Evolutionary conservation across 2,329 filamentous ascomycete genomes (phyloP), one percentile per base, ranked within the genome.

Genomic region (Mariannaea elegans): DNA sequence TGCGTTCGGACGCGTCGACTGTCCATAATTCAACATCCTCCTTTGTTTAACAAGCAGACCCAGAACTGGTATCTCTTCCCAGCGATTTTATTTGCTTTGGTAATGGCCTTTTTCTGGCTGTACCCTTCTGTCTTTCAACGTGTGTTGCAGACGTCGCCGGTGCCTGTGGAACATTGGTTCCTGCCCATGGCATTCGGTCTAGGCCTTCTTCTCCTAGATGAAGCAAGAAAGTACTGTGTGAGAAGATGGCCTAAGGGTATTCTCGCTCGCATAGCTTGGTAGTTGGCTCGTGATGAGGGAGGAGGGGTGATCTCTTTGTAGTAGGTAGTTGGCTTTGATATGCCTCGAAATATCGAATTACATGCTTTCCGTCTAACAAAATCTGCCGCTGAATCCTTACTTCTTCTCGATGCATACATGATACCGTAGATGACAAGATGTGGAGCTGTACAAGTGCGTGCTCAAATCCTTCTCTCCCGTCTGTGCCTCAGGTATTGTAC

Each of bases 141-240:
- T 1, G 81, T 85, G 1, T 77, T 93, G 2, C 82, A 76, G 16
- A 93, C 90, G 0, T 82, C 85, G 0, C 71, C 77, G 0, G 87
- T 94, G 0, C 89, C 90, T 0, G 86, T 87, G 0, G 90, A 90
- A 73, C 81, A 93, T 70, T 94, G 89, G 85, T 93, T 94, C 73
- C 71, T 94, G 48, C 91, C 91, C 0, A 87, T 90, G 72, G 83
- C 87, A 0, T 93, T 93, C 73, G 91, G 91, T 18, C 12, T 66
- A 19, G 63, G 51, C 12, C 39, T 63, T 16, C 16, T 64, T 16
- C 29, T 64, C 7, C 18, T 64, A 13, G 59, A 64, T 18, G 61
- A 66, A 23, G 57, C 48, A 13, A 53, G 59, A 24, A 66, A 66
- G 34, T 59, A 59, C 31, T 64, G 54, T 19, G 57, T 63, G 16